Base-by-base conservation (phyloP, 1,284 basidiomycete species). In the Naganishia sp. region DNA sequence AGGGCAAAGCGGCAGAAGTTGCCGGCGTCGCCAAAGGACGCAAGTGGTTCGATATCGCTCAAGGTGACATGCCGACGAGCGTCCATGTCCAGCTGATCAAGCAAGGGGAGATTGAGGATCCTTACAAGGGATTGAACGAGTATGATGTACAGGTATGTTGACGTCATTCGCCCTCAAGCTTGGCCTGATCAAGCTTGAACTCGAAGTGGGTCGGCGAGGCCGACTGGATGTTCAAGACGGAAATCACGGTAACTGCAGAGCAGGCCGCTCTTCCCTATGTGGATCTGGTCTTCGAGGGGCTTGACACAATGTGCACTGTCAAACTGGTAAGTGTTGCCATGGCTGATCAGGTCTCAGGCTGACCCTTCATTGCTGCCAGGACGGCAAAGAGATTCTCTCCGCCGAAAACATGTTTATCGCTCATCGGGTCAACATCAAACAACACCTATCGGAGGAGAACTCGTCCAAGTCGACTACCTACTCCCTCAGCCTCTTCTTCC, bases 1-100 rank as follows among this genome's bases (percentile, higher is more conserved):
- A 56, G 21, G 47, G n/a, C 5, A 56, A 50, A 32, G 50, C 53
- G 35, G 9, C 43, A 5, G 15, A 43, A 17, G 47, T 51, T 42
- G 23, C 39, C 58, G 35, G 18, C 9, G 47, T n/a, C n/a, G 21
- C 17, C 3, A 50, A 61, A 18, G n/a, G 51, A 45, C 46, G 41
- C 6, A 66, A 69, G 42, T 67, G 66, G 64, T 57, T 56, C 35
- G 51, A 53, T 23, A 56, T 69, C 31, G 52, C 67, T 13, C 58
- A 51, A 61, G 58, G 58, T 25, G 67, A 31, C 35, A 86, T 93
- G 71, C 90, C 92, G 13, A 93, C 90, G 0, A 87, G 86, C 2
- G 88, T 93, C 10, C 92, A 94, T 70, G 89, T 90, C 63, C 92
- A 94, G 75, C 84, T 95, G 32, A 77, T 90, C 73, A 86, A 84